Evolutionary conservation across 2,329 filamentous ascomycete species (phyloP).

Genomic region (Fusarium nematophilum): DNA sequence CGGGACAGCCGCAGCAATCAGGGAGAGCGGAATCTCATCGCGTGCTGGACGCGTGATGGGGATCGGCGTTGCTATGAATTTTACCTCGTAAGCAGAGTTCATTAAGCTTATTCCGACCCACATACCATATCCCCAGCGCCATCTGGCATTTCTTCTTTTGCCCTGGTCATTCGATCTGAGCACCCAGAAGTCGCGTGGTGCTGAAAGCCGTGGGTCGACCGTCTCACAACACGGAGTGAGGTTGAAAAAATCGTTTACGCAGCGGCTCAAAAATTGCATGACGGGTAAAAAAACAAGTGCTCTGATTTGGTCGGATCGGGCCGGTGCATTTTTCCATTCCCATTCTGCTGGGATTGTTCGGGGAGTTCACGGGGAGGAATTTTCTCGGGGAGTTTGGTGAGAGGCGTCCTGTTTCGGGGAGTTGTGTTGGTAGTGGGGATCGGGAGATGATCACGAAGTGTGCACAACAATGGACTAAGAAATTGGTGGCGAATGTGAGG

Average conservation of each 20-base stretch:
- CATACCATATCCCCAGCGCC: conserved; percentile 18
- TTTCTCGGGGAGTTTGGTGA: conserved; percentile 27
- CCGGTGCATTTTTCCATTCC: not conserved
- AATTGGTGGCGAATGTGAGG: not conserved
- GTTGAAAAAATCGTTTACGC: conserved; percentile 17
- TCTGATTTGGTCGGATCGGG: conserved; percentile 22
- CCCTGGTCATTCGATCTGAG: conserved; percentile 4
- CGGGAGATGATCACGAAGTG: conserved; percentile 1
- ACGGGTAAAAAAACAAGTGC: not conserved
- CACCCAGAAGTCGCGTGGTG: conserved; percentile 4
- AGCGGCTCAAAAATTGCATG: conserved; percentile 7
- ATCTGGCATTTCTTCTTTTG: not conserved
- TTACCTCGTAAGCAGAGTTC: conserved; percentile 18
- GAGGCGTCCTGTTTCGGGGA: conserved; percentile 2
- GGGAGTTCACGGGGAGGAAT: conserved; percentile 28
- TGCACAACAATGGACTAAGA: not conserved
- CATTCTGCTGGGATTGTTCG: conserved; percentile 15
- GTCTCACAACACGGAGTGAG: conserved; percentile 7
- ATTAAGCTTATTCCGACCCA: conserved; percentile 35
- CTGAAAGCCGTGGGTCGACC: conserved; percentile 2
- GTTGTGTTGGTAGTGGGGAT: conserved; percentile 6
- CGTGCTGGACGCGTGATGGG: not conserved
- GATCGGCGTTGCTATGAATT: conserved; percentile 4
- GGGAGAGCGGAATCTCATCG: not conserved
- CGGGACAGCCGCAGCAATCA: not conserved